phyloP scores from a whole-genome alignment of 345 rosid species.

The Passiflora organensis region DNA sequence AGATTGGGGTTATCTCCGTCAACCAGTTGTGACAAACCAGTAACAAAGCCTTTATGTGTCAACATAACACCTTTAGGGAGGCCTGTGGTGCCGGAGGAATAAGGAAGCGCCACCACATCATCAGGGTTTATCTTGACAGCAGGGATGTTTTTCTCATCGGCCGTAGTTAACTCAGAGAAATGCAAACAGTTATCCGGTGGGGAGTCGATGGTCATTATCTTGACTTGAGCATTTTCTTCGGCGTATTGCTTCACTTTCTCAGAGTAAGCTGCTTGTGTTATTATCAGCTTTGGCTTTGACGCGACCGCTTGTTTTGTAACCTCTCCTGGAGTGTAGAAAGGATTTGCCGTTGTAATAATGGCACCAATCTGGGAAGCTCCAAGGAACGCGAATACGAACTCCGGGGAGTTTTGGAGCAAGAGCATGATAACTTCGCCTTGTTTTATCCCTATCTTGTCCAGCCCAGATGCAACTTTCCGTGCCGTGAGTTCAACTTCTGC shows the following conservation, averaged over 20 bases:
- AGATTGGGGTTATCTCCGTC: slow-evolving; percentile 94
- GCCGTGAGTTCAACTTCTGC: slow-evolving; percentile 62
- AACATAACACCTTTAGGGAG: slow-evolving; percentile 94
- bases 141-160: slow-evolving; percentile 36
- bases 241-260: slow-evolving; percentile 50
- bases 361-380: slow-evolving; percentile 76
- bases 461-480: slow-evolving; percentile 55
- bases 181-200: slow-evolving; percentile 46
- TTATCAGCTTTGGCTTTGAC: slow-evolving; percentile 44
- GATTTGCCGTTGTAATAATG: slow-evolving; percentile 66
- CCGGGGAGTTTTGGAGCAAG: slow-evolving; percentile 57
- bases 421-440: slow-evolving; percentile 75
- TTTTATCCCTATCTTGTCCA: slow-evolving; percentile 45
- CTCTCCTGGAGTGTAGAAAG: slow-evolving; percentile 75
- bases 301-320: slow-evolving; percentile 60
- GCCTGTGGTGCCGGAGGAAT: slow-evolving; percentile 94
- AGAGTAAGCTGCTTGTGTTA: slow-evolving; percentile 50
- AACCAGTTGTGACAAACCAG: slow-evolving; percentile 85
- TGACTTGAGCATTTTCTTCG: slow-evolving; percentile 15
- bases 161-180: slow-evolving; percentile 48
- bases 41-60: slow-evolving; percentile 67
- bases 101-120: slow-evolving; percentile 82
- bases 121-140: slow-evolving; percentile 28
- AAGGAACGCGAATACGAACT: slow-evolving; percentile 68
- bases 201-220: slow-evolving; percentile 35